A percentile compares a stretch with the other conserved stretches of the same genome.
These are phyloP conservation scores for Helianthus tuberosus DNA, from an alignment of 129 eudicot species.

Conservation along the genomic window DNA sequence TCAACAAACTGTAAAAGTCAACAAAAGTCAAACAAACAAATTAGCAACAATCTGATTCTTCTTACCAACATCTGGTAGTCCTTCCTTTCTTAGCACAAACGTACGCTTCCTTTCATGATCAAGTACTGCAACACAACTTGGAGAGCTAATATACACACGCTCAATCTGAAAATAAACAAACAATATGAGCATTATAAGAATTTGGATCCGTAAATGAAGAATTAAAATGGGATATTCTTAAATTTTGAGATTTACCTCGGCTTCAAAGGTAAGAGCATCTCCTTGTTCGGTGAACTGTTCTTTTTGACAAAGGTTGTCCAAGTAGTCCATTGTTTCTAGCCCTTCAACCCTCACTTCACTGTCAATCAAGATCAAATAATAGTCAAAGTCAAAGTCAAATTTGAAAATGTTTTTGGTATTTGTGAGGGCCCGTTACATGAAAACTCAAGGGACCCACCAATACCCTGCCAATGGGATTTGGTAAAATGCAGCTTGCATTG, in stretches of 20 bases:
- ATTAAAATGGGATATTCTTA: background rate
- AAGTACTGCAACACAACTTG: conserved; percentile 67
- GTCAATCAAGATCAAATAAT: conserved; percentile 13
- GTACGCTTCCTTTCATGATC: conserved; percentile 87
- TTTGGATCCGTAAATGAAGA: background rate
- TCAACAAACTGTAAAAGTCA: conserved; percentile 6
- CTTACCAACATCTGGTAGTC: conserved; percentile 93
- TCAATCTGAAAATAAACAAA: conserved; percentile 57
- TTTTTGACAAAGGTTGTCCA: conserved; percentile 63
- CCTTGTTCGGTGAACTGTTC: conserved; percentile 97
- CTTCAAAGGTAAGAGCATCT: conserved; percentile 89
- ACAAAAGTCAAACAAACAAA: conserved; percentile 5
- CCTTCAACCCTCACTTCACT: conserved; percentile 99
- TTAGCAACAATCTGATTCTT: background rate
- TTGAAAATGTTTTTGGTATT: background rate
- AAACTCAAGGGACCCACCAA: too few species aligned
- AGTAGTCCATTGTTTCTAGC: conserved; percentile 87
- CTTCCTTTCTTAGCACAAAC: conserved; percentile 70
- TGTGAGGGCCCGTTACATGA: too few species aligned
- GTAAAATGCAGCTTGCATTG: too few species aligned
- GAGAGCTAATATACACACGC: conserved; percentile 74
- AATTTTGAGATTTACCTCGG: conserved; percentile 54
- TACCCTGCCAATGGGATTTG: background rate
- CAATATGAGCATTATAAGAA: background rate
- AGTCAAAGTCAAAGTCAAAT: conserved; percentile 4